Percentiles rank a stretch among this genome's conserved stretches.
phyloP scores from a whole-genome alignment of 257 asterid genomes.

The Cinchona pubescens region DNA sequence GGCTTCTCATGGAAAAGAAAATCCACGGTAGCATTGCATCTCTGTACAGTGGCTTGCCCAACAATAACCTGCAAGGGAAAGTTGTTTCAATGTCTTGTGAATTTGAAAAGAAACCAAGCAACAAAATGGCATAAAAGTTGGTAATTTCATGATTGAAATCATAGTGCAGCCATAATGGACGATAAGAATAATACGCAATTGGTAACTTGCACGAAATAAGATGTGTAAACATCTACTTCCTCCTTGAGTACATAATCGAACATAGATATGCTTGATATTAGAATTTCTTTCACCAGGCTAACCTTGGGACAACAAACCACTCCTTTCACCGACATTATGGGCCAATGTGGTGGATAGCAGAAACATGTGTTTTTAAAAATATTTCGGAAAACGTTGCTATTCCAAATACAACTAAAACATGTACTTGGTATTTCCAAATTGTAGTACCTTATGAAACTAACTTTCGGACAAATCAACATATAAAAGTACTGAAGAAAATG shows the following conservation, averaged over 20 bases:
- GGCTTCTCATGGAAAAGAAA: conserved; percentile 40
- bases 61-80: conserved; percentile 53
- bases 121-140: not conserved
- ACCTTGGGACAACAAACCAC: not conserved
- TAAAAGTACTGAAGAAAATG: no score
- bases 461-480: not conserved
- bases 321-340: not conserved
- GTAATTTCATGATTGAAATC: not conserved
- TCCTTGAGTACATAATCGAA: not conserved
- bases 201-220: not conserved
- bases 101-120: not conserved
- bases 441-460: not conserved
- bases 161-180: not conserved
- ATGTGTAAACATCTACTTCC: not conserved
- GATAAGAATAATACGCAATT: not conserved
- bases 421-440: not conserved
- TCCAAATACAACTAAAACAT: not conserved
- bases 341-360: not conserved
- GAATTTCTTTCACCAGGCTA: not conserved
- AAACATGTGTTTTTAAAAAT: not conserved
- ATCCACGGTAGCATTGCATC: conserved; percentile 76
- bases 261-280: not conserved
- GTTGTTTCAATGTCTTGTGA: conserved; percentile 5
- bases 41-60: conserved; percentile 82
- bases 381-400: not conserved